Conservation (phyloP, 2,329 filamentous ascomycete genomes). For the Aspergillus aculeatinus region DNA sequence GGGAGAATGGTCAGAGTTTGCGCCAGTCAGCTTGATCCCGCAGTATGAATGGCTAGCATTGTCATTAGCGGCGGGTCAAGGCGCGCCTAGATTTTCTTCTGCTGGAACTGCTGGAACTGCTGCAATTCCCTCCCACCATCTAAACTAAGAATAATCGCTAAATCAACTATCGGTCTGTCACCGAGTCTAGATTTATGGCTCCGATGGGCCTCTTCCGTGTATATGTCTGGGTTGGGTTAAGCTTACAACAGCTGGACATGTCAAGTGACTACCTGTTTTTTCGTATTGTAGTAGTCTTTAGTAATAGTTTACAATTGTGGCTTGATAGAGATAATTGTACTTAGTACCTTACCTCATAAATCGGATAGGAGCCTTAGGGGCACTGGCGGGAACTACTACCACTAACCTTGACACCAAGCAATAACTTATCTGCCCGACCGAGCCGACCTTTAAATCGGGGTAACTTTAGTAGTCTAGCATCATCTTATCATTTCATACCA, state of each 20-base stretch:
- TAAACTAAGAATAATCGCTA: not conserved
- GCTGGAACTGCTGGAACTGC: not conserved
- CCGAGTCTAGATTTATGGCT: not conserved
- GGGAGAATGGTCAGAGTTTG: slow-evolving; percentile 15
- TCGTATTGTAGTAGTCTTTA: not conserved
- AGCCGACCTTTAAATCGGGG: slow-evolving; percentile 2
- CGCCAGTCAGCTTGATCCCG: slow-evolving; percentile 11
- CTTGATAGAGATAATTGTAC: no score
- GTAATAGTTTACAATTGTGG: no score
- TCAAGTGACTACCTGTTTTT: slow-evolving; percentile 2
- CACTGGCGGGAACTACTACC: not conserved
- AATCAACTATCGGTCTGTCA: not conserved
- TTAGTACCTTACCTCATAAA: no score
- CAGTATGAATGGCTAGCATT: slow-evolving; percentile 3
- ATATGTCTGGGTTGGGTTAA: slow-evolving; percentile 2
- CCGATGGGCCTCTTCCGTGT: slow-evolving; percentile 11
- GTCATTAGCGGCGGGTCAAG: slow-evolving; percentile 14
- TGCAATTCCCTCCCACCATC: not conserved
- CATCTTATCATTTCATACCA: not conserved
- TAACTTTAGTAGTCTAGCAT: no score
- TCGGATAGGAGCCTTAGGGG: no score
- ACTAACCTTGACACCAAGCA: not conserved
- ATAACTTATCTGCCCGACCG: not conserved
- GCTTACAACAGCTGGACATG: not conserved
- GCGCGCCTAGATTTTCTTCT: slow-evolving; percentile 10